Percentiles rank a stretch among this genome's conserved stretches.
Evolutionary conservation across 306 rosid species (phyloP).

Genomic region (Casuarina equisetifolia): DNA sequence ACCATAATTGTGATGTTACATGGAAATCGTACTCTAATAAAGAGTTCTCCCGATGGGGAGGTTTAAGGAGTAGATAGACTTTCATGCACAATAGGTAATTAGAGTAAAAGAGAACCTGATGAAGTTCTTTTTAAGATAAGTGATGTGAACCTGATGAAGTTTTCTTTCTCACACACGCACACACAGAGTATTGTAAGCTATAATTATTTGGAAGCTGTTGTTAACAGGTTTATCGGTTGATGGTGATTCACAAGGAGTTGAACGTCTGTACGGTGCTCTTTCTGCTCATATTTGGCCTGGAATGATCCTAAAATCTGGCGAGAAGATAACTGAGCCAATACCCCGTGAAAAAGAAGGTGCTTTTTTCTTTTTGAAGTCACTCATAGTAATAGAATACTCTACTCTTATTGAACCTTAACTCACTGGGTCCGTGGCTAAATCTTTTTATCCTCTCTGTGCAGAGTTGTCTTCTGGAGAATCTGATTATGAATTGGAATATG

Average conservation of each 20-base stretch:
- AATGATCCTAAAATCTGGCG: slow-evolving; percentile 83
- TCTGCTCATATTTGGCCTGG: slow-evolving; percentile 97
- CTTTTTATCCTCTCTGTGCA: slow-evolving; percentile 34
- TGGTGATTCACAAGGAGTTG: slow-evolving; percentile 90
- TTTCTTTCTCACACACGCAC: too few relatives aligned
- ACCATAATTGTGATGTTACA: neutral
- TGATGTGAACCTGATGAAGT: neutral
- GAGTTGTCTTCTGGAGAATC: slow-evolving; percentile 85
- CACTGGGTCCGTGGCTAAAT: slow-evolving; percentile 22
- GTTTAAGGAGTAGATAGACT: slow-evolving; percentile 2
- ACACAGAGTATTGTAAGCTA: too few relatives aligned
- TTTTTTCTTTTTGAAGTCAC: neutral
- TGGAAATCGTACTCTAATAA: neutral
- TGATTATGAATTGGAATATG: slow-evolving; percentile 79
- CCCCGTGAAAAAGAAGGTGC: slow-evolving; percentile 70
- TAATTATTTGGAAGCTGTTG: slow-evolving; percentile 11
- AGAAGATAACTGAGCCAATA: slow-evolving; percentile 61
- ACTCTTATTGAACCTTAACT: neutral
- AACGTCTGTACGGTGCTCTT: slow-evolving; percentile 82
- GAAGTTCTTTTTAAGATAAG: neutral
- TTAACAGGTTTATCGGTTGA: slow-evolving; percentile 73
- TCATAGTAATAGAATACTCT: neutral
- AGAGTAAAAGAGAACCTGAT: neutral
- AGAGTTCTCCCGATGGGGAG: neutral
- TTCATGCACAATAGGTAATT: neutral